phyloP scores from a whole-genome alignment of 805 yeast species.

The Komagataella pseudopastoris region DNA sequence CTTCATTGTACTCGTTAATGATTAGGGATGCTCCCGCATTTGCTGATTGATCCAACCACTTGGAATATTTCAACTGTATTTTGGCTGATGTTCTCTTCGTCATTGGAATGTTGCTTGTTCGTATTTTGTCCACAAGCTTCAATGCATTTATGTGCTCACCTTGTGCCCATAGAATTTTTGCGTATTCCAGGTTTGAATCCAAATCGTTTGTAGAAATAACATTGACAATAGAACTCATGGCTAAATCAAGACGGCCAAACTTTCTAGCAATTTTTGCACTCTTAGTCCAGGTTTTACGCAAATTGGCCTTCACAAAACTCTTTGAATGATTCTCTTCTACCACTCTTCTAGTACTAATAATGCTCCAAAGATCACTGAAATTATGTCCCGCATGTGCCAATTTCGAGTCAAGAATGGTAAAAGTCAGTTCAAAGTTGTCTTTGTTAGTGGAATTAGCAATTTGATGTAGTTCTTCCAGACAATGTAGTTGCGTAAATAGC shows the following conservation, averaged over 20 bases:
- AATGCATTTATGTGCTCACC: slow-evolving; percentile 83
- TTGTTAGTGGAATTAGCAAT: slow-evolving; percentile 14
- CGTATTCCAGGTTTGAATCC: slow-evolving; percentile 57
- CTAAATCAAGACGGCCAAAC: slow-evolving; percentile 55
- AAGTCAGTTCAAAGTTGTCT: slow-evolving; percentile 3
- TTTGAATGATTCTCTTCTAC: slow-evolving; percentile 23
- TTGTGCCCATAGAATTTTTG: slow-evolving; percentile 77
- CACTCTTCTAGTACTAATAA: slow-evolving; percentile 46
- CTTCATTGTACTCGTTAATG: slow-evolving; percentile 49
- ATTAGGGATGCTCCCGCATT: slow-evolving; percentile 69
- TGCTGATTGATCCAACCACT: slow-evolving; percentile 81
- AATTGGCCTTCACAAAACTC: slow-evolving; percentile 21
- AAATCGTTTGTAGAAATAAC: slow-evolving; percentile 33
- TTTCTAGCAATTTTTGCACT: slow-evolving; percentile 56
- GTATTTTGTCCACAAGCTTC: slow-evolving; percentile 34
- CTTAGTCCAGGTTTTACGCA: slow-evolving; percentile 39
- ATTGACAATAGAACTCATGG: slow-evolving; percentile 53
- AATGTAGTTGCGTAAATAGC: slow-evolving; percentile 40
- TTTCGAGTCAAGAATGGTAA: slow-evolving; percentile 8
- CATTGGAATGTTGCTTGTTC: slow-evolving; percentile 7
- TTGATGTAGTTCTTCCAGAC: slow-evolving; percentile 41
- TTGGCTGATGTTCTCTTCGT: slow-evolving; percentile 14
- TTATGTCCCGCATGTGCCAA: slow-evolving; percentile 28
- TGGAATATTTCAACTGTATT: slow-evolving; percentile 66
- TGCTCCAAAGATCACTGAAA: slow-evolving; percentile 45